These are phyloP conservation scores for Metschnikowia colocasiae DNA, from an alignment of 805 yeast species.

Conservation along the genomic window DNA sequence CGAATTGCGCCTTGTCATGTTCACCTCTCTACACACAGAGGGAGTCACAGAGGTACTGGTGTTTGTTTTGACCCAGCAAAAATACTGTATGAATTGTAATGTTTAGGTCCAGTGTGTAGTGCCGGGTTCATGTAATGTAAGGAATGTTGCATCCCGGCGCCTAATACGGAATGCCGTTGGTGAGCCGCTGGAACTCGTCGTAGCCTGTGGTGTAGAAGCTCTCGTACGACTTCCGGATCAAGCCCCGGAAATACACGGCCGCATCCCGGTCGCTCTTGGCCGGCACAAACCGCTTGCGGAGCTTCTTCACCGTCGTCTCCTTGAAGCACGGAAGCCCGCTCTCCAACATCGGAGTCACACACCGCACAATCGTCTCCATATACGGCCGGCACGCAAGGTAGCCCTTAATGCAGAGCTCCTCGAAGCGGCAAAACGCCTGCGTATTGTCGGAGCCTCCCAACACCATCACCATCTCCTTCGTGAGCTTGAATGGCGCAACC, in stretches of 20 bases:
- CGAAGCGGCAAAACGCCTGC: slow-evolving; percentile 89
- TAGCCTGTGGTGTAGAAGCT: slow-evolving; percentile 89
- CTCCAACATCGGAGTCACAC: slow-evolving; percentile 89
- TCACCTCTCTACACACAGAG: too few species aligned
- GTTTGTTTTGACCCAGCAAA: too few species aligned
- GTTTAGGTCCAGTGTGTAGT: too few species aligned
- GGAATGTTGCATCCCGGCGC: too few species aligned
- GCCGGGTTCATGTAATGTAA: too few species aligned
- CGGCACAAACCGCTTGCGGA: slow-evolving; percentile 77
- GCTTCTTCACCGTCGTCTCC: slow-evolving; percentile 75
- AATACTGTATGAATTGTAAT: too few species aligned
- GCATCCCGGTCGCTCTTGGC: slow-evolving; percentile 82
- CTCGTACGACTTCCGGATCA: slow-evolving; percentile 79
- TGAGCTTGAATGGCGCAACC: slow-evolving; percentile 95
- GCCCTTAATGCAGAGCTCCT: slow-evolving; percentile 91
- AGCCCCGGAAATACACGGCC: slow-evolving; percentile 65
- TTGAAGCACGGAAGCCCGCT: slow-evolving; percentile 97
- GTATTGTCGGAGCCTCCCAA: slow-evolving; percentile 89
- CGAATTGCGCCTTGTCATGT: too few species aligned
- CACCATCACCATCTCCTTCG: slow-evolving; percentile 93
- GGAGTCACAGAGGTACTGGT: too few species aligned
- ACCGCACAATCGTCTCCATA: slow-evolving; percentile 76
- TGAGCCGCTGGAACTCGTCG: slow-evolving; percentile 93
- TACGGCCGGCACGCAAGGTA: slow-evolving; percentile 85
- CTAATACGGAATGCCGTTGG: slow-evolving; percentile 94